Percentiles rank a stretch among this genome's conserved stretches.
Evolutionary conservation across 495 filamentous ascomycete species (phyloP).

Genomic region (Entonaema liquescens): DNA sequence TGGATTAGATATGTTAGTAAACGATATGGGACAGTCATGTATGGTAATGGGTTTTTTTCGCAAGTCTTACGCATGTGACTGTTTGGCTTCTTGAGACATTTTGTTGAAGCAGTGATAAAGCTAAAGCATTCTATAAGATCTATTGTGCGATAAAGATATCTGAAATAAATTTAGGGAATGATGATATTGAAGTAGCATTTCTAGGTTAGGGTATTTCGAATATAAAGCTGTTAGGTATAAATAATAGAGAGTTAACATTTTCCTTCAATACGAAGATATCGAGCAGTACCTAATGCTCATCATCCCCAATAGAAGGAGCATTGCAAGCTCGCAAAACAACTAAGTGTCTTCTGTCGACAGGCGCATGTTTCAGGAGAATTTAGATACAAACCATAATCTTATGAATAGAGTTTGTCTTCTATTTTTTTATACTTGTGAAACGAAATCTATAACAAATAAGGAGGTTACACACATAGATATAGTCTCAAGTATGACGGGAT

Average conservation of each 20-base stretch:
- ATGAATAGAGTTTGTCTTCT: not conserved
- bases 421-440: not conserved
- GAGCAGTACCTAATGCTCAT: not conserved
- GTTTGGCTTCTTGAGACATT: slow-evolving; percentile 18
- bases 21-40: not conserved
- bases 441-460: too few relatives aligned
- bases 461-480: not conserved
- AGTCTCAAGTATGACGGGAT: not conserved
- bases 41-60: not conserved
- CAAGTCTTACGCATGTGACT: slow-evolving; percentile 3
- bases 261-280: not conserved
- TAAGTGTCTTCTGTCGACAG: not conserved
- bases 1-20: not conserved
- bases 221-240: not conserved
- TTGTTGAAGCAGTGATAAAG: not conserved
- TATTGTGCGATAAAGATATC: not conserved
- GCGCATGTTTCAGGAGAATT: not conserved
- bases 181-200: not conserved
- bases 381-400: not conserved
- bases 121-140: not conserved
- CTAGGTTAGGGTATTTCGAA: not conserved
- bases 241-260: not conserved
- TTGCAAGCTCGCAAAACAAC: not conserved
- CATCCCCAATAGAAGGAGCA: not conserved
- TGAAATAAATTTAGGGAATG: not conserved